Conservation (phyloP, 257 asterid species). For the Solanum pinnatisectum region DNA sequence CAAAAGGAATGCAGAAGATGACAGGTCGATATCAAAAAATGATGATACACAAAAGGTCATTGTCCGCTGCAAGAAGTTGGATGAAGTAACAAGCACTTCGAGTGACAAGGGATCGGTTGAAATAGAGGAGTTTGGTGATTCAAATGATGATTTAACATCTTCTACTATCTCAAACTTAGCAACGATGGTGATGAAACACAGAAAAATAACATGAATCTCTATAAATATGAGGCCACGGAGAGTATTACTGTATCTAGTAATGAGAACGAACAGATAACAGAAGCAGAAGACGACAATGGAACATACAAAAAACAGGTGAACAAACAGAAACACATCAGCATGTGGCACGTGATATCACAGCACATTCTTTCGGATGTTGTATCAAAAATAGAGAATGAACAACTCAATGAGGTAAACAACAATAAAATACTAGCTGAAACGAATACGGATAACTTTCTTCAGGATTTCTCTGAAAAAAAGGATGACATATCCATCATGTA, state of each 20-base stretch:
- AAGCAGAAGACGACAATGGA: neutral
- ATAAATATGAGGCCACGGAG: neutral
- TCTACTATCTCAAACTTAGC: neutral
- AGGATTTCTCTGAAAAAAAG: neutral
- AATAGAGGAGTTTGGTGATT: neutral
- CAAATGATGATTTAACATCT: neutral
- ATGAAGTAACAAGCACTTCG: neutral
- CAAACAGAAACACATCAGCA: constrained; percentile 32
- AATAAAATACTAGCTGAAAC: neutral
- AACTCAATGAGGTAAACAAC: constrained; percentile 39
- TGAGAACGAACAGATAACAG: neutral
- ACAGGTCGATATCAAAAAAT: neutral
- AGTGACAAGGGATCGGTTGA: neutral
- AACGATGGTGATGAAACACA: neutral
- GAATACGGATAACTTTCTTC: neutral
- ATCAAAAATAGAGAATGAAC: constrained; percentile 47
- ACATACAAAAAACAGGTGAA: constrained; percentile 8
- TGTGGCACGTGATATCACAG: constrained; percentile 91
- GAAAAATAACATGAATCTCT: neutral
- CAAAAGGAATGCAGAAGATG: neutral
- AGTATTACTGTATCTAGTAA: neutral
- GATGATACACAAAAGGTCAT: neutral
- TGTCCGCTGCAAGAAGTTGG: neutral
- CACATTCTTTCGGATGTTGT: constrained; percentile 68
- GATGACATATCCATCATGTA: neutral